Conservation (phyloP, 2,329 filamentous ascomycete species). For the Cytospora leucostoma region DNA sequence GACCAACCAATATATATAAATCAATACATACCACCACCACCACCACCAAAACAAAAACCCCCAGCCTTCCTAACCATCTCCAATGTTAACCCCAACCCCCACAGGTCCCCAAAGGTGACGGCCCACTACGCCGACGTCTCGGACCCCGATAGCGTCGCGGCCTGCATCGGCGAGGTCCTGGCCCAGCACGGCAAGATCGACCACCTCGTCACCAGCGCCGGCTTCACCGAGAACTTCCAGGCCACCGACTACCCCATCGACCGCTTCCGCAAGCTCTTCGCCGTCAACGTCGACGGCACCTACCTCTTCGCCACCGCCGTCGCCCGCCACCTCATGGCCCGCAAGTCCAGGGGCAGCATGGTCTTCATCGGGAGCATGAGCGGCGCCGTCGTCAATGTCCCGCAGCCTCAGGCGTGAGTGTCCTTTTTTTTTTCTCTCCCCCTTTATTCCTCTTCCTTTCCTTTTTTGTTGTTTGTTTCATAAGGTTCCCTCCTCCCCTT, state of each 20-base stretch:
- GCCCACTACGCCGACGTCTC: constrained; percentile 90
- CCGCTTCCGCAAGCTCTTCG: constrained; percentile 90
- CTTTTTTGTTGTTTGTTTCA: too few relatives aligned
- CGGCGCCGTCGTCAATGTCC: constrained; percentile 89
- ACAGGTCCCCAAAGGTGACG: constrained; percentile 76
- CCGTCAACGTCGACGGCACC: constrained; percentile 89
- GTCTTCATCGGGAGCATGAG: constrained; percentile 97
- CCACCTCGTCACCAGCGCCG: constrained; percentile 91
- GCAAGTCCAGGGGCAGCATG: constrained; percentile 78
- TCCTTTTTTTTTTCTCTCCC: neutral
- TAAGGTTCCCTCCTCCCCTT: neutral
- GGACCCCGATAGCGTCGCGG: constrained; percentile 74
- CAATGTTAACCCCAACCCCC: neutral
- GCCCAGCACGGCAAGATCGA: constrained; percentile 79
- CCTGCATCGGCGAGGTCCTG: constrained; percentile 70
- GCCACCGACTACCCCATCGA: constrained; percentile 89
- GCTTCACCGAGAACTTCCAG: constrained; percentile 94
- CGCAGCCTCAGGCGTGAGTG: constrained; percentile 78
- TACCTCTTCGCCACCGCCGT: constrained; percentile 85
- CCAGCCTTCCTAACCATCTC: too few relatives aligned
- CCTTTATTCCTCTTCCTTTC: neutral
- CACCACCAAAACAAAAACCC: neutral
- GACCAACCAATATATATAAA: too few relatives aligned
- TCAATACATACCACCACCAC: neutral
- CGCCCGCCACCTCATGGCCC: constrained; percentile 84